These are phyloP conservation scores for Aurantiochytrium sp. DNA, from an alignment of 108 stramenopile species.

Conservation along the genomic window DNA sequence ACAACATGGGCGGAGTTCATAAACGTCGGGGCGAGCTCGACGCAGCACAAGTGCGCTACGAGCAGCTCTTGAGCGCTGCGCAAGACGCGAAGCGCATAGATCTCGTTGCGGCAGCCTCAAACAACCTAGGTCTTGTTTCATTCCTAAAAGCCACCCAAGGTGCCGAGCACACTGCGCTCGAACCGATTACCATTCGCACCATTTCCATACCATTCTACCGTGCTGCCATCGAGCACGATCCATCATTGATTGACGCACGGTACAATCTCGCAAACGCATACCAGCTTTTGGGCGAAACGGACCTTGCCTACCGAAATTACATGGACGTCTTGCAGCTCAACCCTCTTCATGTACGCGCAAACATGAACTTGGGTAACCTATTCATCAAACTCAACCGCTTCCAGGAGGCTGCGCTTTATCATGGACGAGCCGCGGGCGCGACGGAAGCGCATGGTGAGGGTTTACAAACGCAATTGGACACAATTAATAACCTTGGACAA, in stretches of 20 bases:
- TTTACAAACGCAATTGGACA: background rate
- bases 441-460: background rate
- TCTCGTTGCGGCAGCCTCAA: conserved; percentile 7
- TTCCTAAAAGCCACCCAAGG: conserved; percentile 18
- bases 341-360: background rate
- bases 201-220: background rate
- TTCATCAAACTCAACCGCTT: background rate
- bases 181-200: background rate
- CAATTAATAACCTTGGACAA: conserved; percentile 23
- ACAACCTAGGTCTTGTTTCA: conserved; percentile 28
- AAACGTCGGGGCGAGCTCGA: background rate
- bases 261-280: conserved; percentile 25
- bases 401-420: background rate
- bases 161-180: background rate
- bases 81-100: background rate
- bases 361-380: conserved; percentile 10
- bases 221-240: background rate
- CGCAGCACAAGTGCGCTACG: conserved; percentile 23
- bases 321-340: background rate
- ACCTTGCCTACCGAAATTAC: background rate
- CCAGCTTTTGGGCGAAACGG: background rate
- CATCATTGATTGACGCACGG: background rate
- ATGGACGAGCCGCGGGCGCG: background rate
- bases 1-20: conserved; percentile 30
- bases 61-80: conserved; percentile 17